These are phyloP conservation scores for Chrysochromulina parva DNA, from an alignment of 78 protist species.

Conservation along the genomic window DNA sequence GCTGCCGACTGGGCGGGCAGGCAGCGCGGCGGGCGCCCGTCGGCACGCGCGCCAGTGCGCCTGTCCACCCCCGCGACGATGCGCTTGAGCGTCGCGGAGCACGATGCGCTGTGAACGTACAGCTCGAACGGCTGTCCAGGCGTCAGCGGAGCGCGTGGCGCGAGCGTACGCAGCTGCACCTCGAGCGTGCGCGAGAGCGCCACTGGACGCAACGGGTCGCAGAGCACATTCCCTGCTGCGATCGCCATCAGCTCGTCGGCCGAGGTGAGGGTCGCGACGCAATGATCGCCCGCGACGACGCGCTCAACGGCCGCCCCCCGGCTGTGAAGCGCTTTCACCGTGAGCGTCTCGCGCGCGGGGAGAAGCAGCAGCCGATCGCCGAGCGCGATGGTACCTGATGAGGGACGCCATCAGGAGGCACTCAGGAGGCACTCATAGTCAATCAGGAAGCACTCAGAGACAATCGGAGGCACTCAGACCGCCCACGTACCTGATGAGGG, in stretches of 20 bases:
- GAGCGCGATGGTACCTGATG: not conserved
- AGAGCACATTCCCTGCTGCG: not conserved
- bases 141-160: not conserved
- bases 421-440: not conserved
- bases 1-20: not conserved
- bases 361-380: not conserved
- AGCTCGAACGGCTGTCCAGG: not conserved
- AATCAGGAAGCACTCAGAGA: not conserved
- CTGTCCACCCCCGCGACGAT: not conserved
- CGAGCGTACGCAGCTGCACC: not conserved
- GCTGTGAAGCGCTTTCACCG: not conserved
- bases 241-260: not conserved
- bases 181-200: not conserved
- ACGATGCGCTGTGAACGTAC: not conserved
- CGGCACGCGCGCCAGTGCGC: not conserved
- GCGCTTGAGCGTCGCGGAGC: not conserved
- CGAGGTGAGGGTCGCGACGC: not conserved
- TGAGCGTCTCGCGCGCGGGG: not conserved
- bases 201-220: not conserved
- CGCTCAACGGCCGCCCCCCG: not conserved
- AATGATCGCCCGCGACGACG: not conserved
- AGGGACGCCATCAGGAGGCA: not conserved
- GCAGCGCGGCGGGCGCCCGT: not conserved
- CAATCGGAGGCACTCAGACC: not conserved
- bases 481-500: not conserved